These are phyloP conservation scores for Fusarium pininemorale DNA, from an alignment of 2,329 filamentous ascomycete species.

Conservation along the genomic window DNA sequence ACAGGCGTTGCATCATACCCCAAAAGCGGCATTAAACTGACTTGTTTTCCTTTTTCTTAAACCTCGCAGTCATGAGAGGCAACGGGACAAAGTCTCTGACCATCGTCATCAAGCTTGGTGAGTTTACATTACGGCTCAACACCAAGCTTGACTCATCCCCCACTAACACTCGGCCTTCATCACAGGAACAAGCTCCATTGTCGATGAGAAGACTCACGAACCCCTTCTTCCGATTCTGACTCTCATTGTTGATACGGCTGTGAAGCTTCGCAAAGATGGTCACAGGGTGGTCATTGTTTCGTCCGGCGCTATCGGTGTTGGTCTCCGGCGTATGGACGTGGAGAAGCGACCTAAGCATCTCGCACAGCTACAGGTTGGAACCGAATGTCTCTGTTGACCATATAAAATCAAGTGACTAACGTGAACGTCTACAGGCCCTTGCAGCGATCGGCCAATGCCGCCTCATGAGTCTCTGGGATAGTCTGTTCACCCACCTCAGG, in stretches of 20 bases:
- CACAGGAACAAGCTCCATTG: constrained; percentile 98
- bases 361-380: constrained; percentile 78
- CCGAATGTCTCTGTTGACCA: neutral
- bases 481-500: constrained; percentile 84
- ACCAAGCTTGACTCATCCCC: constrained; percentile 15
- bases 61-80: constrained; percentile 68
- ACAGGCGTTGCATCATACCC: neutral
- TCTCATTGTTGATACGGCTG: constrained; percentile 92
- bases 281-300: constrained; percentile 96
- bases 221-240: constrained; percentile 90
- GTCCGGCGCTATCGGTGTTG: constrained; percentile 95
- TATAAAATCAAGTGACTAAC: constrained; percentile 13
- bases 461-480: constrained; percentile 95
- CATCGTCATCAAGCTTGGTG: constrained; percentile 90
- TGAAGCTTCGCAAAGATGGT: constrained; percentile 86
- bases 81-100: constrained; percentile 53
- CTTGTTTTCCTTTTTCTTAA: constrained; percentile 41
- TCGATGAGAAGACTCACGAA: constrained; percentile 94
- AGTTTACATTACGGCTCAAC: constrained; percentile 38
- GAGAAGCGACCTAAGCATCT: constrained; percentile 89
- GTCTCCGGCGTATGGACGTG: constrained; percentile 88
- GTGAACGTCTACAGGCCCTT: constrained; percentile 66
- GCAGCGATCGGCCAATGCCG: constrained; percentile 96
- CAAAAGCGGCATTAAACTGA: constrained; percentile 59
- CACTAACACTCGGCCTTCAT: constrained; percentile 35